Evolutionary conservation across 2,329 filamentous ascomycete species (phyloP).

Genomic region (Pseudogymnoascus sp.): DNA sequence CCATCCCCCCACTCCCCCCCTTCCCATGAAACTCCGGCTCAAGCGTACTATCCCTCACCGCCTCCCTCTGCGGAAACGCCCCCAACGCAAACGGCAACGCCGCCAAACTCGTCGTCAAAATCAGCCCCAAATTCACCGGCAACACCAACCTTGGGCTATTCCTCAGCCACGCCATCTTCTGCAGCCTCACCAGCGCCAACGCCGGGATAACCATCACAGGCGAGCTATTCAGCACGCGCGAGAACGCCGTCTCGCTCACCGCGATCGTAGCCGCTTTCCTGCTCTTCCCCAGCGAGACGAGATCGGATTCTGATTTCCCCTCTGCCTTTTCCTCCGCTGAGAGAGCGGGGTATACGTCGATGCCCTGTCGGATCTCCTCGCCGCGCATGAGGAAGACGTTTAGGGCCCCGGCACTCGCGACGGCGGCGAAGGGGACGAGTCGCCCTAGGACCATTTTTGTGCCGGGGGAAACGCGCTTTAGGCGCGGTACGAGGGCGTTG

Average conservation of each 20-base stretch:
- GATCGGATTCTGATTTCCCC: slow-evolving; percentile 57
- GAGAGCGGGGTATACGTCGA: slow-evolving; percentile 82
- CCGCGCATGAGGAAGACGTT: slow-evolving; percentile 98
- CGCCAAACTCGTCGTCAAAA: slow-evolving; percentile 78
- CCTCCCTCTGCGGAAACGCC: slow-evolving; percentile 87
- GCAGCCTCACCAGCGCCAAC: slow-evolving; percentile 74
- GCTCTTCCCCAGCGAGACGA: slow-evolving; percentile 73
- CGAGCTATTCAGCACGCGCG: slow-evolving; percentile 84
- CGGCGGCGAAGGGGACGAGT: slow-evolving; percentile 93
- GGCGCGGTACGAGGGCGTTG: slow-evolving; percentile 78
- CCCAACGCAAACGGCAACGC: slow-evolving; percentile 84
- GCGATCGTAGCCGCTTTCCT: slow-evolving; percentile 82
- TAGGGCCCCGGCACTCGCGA: slow-evolving; percentile 81
- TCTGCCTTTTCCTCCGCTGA: slow-evolving; percentile 61
- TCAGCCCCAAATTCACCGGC: slow-evolving; percentile 80
- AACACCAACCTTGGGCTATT: slow-evolving; percentile 67
- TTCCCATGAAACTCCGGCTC: slow-evolving; percentile 81
- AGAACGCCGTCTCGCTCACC: slow-evolving; percentile 86
- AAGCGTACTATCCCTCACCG: slow-evolving; percentile 64
- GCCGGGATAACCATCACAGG: slow-evolving; percentile 97
- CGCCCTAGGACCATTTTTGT: slow-evolving; percentile 71
- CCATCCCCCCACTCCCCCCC: slow-evolving; percentile 71
- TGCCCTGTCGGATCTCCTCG: slow-evolving; percentile 88
- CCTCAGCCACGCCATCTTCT: slow-evolving; percentile 77
- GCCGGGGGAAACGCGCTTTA: slow-evolving; percentile 68